phyloP scores from a whole-genome alignment of 2,329 filamentous ascomycete species.

The Fusarium euwallaceae region DNA sequence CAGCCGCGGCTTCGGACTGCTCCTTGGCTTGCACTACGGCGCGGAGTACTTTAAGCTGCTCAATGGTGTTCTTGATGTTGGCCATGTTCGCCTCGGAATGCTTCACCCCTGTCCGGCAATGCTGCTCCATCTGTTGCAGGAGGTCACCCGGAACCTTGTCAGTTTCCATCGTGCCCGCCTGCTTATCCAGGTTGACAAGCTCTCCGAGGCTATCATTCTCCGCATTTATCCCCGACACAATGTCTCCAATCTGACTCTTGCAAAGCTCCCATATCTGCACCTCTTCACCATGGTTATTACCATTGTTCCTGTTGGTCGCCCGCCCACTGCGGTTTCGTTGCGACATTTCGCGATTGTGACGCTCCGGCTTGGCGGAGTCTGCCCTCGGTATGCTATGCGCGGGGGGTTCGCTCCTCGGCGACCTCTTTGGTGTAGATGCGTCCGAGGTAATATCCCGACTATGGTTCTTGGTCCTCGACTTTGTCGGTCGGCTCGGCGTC shows the following conservation, averaged over 20 bases:
- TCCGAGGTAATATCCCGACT: constrained; percentile 37
- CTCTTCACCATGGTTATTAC: constrained; percentile 59
- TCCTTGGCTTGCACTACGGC: constrained; percentile 61
- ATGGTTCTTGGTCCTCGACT: constrained; percentile 39
- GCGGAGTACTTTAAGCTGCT: constrained; percentile 58
- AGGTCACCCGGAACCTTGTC: constrained; percentile 54
- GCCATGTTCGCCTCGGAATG: constrained; percentile 55
- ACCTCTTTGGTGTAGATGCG: constrained; percentile 42
- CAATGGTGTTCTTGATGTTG: constrained; percentile 55
- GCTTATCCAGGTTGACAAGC: constrained; percentile 57
- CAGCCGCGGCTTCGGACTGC: constrained; percentile 51
- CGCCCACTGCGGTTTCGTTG: constrained; percentile 61
- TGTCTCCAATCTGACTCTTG: constrained; percentile 56
- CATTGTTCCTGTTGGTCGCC: constrained; percentile 60
- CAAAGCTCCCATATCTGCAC: constrained; percentile 58
- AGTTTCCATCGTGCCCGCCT: constrained; percentile 55
- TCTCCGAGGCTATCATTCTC: constrained; percentile 58
- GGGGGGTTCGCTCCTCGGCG: constrained; percentile 40
- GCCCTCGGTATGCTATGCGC: constrained; percentile 36
- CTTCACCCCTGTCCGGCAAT: constrained; percentile 59
- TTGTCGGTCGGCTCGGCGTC: constrained; percentile 41
- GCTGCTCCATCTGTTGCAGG: constrained; percentile 59
- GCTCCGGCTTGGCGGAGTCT: constrained; percentile 43
- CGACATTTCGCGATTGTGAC: constrained; percentile 53
- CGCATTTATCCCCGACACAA: constrained; percentile 56